These are phyloP conservation scores for Suillus spraguei DNA, from an alignment of 768 basidiomycete species.

Conservation along the genomic window DNA sequence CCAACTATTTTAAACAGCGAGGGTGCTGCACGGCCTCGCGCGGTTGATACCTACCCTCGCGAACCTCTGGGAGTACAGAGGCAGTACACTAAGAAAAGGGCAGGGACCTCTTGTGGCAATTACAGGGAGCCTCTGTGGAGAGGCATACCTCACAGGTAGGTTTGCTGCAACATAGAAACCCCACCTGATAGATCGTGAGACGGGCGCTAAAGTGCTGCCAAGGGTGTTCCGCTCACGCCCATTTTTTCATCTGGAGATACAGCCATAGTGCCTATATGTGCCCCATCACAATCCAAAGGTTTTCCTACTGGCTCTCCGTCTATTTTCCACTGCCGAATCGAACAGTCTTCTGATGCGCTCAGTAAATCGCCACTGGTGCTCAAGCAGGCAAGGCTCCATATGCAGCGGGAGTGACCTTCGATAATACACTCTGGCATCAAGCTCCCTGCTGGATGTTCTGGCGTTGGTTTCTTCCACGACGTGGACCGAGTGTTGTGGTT, in stretches of 20 bases:
- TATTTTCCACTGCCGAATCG: neutral
- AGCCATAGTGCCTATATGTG: neutral
- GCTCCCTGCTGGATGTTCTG: neutral
- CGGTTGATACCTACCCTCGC: neutral
- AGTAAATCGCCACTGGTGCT: neutral
- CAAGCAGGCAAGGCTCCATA: neutral
- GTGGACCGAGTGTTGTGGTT: neutral
- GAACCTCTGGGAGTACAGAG: neutral
- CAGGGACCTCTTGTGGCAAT: neutral
- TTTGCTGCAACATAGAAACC: conserved; percentile 1
- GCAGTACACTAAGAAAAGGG: neutral
- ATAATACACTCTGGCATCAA: neutral
- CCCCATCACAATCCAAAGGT: neutral
- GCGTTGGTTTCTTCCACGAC: neutral
- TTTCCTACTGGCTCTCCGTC: neutral
- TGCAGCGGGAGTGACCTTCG: neutral
- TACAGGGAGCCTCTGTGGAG: conserved; percentile 1
- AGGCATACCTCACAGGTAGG: conserved; percentile 4
- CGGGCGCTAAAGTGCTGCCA: too few relatives aligned
- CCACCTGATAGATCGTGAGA: neutral
- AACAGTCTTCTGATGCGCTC: neutral
- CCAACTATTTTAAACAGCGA: neutral
- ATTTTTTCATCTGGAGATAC: neutral
- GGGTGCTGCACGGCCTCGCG: neutral
- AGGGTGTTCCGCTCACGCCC: neutral